A percentile compares a stretch with the other conserved stretches of the same genome.
Evolutionary conservation across 1,139 yeast species (phyloP).

Genomic region (Tardiomyces digboiensis): DNA sequence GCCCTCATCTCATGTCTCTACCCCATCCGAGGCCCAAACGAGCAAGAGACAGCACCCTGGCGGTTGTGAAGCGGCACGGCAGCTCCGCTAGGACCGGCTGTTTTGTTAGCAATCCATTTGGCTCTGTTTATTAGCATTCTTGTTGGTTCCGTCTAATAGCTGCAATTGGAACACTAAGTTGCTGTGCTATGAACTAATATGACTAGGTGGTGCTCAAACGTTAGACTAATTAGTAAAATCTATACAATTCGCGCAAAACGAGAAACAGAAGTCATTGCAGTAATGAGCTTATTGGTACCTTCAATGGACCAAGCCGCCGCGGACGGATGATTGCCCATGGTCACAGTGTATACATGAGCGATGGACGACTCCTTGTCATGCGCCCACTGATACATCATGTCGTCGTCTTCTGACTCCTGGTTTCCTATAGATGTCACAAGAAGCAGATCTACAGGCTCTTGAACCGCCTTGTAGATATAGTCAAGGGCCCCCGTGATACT

Average conservation of each 20-base stretch:
- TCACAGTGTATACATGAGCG: conserved; percentile 9
- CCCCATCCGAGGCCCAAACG: no score
- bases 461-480: not conserved
- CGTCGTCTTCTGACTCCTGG: conserved; percentile 11
- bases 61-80: no score
- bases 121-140: no score
- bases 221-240: no score
- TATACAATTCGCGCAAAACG: conserved; percentile 7
- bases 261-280: conserved; percentile 7
- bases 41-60: no score
- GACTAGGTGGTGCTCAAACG: no score
- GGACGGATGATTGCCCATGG: conserved; percentile 24
- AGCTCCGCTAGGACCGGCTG: no score
- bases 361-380: conserved; percentile 7
- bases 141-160: no score
- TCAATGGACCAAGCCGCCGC: conserved; percentile 57
- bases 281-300: conserved; percentile 70
- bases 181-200: no score
- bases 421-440: not conserved
- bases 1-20: no score
- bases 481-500: conserved; percentile 10
- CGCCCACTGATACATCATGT: conserved; percentile 11
- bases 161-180: no score
- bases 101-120: no score
- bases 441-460: not conserved